A percentile compares a stretch with the other conserved stretches of the same genome.
phyloP scores from a whole-genome alignment of 164 flowering plant genomes.

The Cinnamomum micranthum region DNA sequence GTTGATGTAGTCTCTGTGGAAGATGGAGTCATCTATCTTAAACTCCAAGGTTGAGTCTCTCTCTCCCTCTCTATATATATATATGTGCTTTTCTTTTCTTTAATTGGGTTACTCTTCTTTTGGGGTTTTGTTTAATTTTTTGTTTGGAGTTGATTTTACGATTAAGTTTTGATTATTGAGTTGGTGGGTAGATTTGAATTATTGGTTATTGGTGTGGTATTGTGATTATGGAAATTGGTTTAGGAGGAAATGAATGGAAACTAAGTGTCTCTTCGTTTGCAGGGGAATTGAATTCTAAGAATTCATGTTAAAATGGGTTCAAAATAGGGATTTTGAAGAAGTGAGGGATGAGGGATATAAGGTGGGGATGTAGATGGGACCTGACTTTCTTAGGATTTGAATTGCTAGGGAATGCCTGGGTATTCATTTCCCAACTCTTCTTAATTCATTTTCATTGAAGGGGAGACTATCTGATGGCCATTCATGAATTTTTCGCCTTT shows the following conservation, averaged over 20 bases:
- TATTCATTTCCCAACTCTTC: too few species aligned
- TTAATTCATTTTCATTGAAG: too few species aligned
- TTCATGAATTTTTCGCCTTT: too few species aligned
- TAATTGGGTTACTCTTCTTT: not conserved
- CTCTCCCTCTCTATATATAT: not conserved
- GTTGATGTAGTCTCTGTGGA: slow-evolving; percentile 91
- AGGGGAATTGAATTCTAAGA: too few species aligned
- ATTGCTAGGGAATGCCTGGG: too few species aligned
- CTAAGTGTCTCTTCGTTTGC: too few species aligned
- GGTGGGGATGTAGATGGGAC: not conserved
- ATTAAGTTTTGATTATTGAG: not conserved
- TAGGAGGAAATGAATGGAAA: too few species aligned
- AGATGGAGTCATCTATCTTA: slow-evolving; percentile 72
- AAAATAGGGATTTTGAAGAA: too few species aligned
- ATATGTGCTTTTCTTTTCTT: not conserved
- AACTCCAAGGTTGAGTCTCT: slow-evolving; percentile 61
- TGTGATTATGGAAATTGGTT: not conserved
- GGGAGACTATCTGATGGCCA: too few species aligned
- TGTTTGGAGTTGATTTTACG: not conserved
- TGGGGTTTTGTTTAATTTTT: not conserved
- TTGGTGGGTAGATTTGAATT: not conserved
- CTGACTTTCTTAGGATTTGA: too few species aligned
- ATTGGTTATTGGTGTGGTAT: not conserved
- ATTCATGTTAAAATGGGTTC: too few species aligned
- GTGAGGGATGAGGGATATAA: too few species aligned